phyloP scores from a whole-genome alignment of 2,329 filamentous ascomycete genomes.

The Ophiostoma montium region DNA sequence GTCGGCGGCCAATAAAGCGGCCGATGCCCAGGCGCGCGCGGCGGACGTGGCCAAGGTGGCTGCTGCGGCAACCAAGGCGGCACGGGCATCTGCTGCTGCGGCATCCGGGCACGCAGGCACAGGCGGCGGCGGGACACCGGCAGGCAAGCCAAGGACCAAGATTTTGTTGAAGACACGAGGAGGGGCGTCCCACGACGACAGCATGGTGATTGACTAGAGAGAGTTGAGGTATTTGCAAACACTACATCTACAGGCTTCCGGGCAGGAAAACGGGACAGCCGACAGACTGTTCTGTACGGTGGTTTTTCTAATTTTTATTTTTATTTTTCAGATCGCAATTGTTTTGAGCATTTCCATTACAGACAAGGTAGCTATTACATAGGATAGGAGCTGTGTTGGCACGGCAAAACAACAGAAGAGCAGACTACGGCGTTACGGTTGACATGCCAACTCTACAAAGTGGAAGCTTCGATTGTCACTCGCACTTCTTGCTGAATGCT shows the following conservation, averaged over 20 bases:
- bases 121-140: neutral
- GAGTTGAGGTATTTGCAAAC: neutral
- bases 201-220: constrained; percentile 8
- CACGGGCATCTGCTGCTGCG: neutral
- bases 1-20: constrained; percentile 1
- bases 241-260: neutral
- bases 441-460: too few species aligned
- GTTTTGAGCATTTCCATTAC: too few species aligned
- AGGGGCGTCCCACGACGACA: neutral
- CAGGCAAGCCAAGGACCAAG: constrained; percentile 3
- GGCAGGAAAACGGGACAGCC: too few species aligned
- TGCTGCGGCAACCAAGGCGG: neutral
- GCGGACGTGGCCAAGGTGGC: neutral
- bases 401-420: too few species aligned
- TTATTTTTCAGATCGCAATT: too few species aligned
- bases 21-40: neutral
- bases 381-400: too few species aligned
- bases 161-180: constrained; percentile 3
- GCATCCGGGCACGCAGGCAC: too few species aligned
- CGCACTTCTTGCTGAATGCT: too few species aligned
- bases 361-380: too few species aligned
- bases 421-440: too few species aligned
- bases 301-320: too few species aligned
- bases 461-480: too few species aligned
- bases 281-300: neutral